Evolutionary conservation across 2,329 filamentous ascomycete genomes (phyloP).

Genomic region (Penicillium vulpinum): DNA sequence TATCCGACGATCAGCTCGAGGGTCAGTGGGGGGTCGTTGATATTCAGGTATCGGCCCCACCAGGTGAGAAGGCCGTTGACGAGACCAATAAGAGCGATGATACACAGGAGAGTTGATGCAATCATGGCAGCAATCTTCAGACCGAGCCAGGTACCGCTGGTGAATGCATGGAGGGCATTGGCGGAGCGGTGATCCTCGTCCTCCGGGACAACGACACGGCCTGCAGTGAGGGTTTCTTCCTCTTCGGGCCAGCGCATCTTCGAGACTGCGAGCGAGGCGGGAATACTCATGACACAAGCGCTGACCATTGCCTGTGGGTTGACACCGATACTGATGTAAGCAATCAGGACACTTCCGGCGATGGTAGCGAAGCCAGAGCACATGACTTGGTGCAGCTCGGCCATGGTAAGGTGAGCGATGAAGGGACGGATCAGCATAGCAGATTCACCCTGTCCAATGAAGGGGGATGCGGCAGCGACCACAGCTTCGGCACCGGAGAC

Average conservation of each 20-base stretch:
- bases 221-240: constrained; percentile 81
- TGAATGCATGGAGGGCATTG: constrained; percentile 81
- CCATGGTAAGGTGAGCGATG: constrained; percentile 78
- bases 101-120: constrained; percentile 74
- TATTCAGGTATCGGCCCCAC: constrained; percentile 78
- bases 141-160: constrained; percentile 81
- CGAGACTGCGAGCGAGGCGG: constrained; percentile 82
- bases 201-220: constrained; percentile 76
- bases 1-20: constrained; percentile 76
- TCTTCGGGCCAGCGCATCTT: constrained; percentile 89
- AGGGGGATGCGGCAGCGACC: constrained; percentile 87
- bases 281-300: constrained; percentile 94
- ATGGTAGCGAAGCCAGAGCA: constrained; percentile 91
- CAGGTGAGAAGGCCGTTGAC: constrained; percentile 76
- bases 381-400: constrained; percentile 91
- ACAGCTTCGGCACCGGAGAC: constrained; percentile 93
- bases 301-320: constrained; percentile 84
- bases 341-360: constrained; percentile 80
- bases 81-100: constrained; percentile 73
- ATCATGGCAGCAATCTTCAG: constrained; percentile 87
- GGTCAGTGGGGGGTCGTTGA: constrained; percentile 68
- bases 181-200: constrained; percentile 69
- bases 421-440: constrained; percentile 90
- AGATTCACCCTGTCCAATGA: constrained; percentile 92
- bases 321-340: constrained; percentile 80